Conservation (phyloP, 2,329 filamentous ascomycete genomes). For the Colletotrichum limetticola region DNA sequence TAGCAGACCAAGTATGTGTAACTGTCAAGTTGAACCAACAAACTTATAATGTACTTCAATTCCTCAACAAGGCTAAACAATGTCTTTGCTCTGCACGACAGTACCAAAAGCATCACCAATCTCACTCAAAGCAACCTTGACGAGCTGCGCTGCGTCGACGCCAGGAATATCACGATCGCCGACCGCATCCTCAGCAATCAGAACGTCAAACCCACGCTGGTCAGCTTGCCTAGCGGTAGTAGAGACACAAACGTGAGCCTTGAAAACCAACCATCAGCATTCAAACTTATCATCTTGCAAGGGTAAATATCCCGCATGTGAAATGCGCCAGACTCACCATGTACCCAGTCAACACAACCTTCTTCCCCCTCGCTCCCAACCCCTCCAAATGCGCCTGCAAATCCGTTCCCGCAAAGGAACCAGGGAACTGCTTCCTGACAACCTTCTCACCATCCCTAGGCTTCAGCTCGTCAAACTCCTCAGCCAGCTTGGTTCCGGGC, state of each 20-base stretch:
- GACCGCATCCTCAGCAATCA: slow-evolving; percentile 70
- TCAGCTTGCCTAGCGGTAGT: slow-evolving; percentile 71
- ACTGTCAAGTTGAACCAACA: too few species aligned
- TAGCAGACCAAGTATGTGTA: too few species aligned
- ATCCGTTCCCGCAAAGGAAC: slow-evolving; percentile 69
- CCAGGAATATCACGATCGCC: slow-evolving; percentile 76
- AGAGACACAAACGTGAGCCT: slow-evolving; percentile 73
- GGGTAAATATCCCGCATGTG: too few species aligned
- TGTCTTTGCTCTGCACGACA: slow-evolving; percentile 55
- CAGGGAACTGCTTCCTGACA: slow-evolving; percentile 67
- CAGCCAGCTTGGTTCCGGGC: slow-evolving; percentile 66
- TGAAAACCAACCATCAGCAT: background rate
- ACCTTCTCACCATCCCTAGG: slow-evolving; percentile 65
- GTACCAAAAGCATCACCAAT: slow-evolving; percentile 73
- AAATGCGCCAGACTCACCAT: slow-evolving; percentile 53
- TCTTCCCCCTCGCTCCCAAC: slow-evolving; percentile 61
- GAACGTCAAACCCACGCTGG: slow-evolving; percentile 71
- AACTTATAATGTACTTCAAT: background rate
- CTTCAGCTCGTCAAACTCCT: slow-evolving; percentile 69
- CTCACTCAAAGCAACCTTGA: slow-evolving; percentile 64
- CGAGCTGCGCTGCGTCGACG: slow-evolving; percentile 63
- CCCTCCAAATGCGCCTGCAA: slow-evolving; percentile 63
- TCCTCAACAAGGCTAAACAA: slow-evolving; percentile 19
- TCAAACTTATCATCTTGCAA: too few species aligned
- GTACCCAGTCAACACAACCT: slow-evolving; percentile 71